Evolutionary conservation across 1,139 yeast species (phyloP).

Genomic region (Lodderomyces margitis): DNA sequence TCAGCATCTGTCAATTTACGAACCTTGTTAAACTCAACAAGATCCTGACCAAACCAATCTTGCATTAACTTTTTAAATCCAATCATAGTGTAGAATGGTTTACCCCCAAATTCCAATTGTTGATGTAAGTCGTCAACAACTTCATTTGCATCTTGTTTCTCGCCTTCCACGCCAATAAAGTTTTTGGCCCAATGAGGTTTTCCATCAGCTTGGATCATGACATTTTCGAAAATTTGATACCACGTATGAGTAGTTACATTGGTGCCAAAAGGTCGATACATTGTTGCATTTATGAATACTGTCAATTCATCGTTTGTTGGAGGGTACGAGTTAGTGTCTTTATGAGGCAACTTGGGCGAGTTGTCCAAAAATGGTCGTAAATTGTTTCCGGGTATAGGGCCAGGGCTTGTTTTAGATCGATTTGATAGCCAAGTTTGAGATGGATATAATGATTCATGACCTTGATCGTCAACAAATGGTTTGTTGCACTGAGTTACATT

Average conservation of each 20-base stretch:
- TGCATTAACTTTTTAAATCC: conserved; percentile 70
- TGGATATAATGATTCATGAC: conserved; percentile 46
- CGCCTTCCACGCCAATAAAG: conserved; percentile 62
- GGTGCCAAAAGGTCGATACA: conserved; percentile 86
- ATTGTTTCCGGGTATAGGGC: conserved; percentile 83
- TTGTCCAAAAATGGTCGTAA: conserved; percentile 78
- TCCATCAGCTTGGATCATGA: conserved; percentile 77
- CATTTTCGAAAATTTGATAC: conserved; percentile 80
- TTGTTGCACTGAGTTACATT: conserved; percentile 62
- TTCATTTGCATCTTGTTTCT: conserved; percentile 22
- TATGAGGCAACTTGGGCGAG: conserved; percentile 65
- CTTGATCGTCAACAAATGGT: conserved; percentile 44
- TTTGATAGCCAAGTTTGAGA: conserved; percentile 39
- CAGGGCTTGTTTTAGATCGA: conserved; percentile 43
- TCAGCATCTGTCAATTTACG: conserved; percentile 74
- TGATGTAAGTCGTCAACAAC: conserved; percentile 33
- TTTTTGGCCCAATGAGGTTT: conserved; percentile 99
- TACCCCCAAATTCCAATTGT: conserved; percentile 43
- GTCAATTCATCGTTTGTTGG: conserved; percentile 80
- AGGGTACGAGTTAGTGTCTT: conserved; percentile 38
- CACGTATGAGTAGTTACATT: conserved; percentile 76
- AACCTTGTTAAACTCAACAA: conserved; percentile 56
- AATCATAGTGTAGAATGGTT: conserved; percentile 70
- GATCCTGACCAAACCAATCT: conserved; percentile 79
- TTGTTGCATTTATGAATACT: conserved; percentile 86